Evolutionary conservation across 768 basidiomycete genomes (phyloP), one percentile per base, ranked within the genome.

Genomic region (Lactarius pseudohatsudake): DNA sequence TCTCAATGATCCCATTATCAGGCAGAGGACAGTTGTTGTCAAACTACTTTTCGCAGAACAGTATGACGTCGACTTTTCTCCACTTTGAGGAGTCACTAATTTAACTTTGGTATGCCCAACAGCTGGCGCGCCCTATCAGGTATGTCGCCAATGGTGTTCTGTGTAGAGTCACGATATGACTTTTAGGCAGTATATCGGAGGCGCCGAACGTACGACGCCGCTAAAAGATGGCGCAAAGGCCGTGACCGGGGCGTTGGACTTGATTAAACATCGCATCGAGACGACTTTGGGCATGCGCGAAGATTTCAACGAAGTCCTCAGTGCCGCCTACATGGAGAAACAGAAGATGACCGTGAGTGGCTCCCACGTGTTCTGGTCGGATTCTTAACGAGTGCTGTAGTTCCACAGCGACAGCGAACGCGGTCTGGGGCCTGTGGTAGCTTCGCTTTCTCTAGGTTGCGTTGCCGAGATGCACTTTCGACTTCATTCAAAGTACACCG

Each of bases 21-120:
- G 91, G 85, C 71, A 85, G 90, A 50, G 91, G 91, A 8, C 74
- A 81, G 4, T 76, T 92, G 4, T 77, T 93, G 58, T 88, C 91
- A 5, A 89, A 90, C 72, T 93, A 93, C 72, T 93, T 93, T 71
- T 92, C 91, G 16, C 91, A 93, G 69, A 93, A 93, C 65, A 85
- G 91, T 91, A 73, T 73, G 86, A 76, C 26, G 6, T 22, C 5
- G 26, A 28, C 26, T 26, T 22, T 56, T 38, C 4, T 61, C 63
- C 59, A 45, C 22, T 26, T 36, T 34, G 57, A 15, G 54, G 43
- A 57, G 4, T 67, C 38, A 22, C 40, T 22, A 45, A 61, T 22
- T 57, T 30, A 59, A 45, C 43, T 41, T n/a, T 63, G 40, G 62
- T 36, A 65, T 61, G 47, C 61, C 18, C 34, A 32, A 38, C 68